Conservation (phyloP, 257 asterid genomes). For the Solanum clarkiae region DNA sequence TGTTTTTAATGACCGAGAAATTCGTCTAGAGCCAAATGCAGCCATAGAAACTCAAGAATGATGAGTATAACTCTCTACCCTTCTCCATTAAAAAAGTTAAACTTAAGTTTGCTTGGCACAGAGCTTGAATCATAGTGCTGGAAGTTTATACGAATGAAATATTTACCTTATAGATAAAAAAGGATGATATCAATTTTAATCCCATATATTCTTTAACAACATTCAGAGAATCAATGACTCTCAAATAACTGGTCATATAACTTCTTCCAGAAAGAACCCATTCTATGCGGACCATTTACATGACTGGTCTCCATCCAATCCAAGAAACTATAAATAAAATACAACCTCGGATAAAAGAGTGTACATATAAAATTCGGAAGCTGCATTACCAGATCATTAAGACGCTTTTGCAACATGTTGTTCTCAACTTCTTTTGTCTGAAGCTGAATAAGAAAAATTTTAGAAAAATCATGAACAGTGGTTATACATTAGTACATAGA, state of each 20-base stretch:
- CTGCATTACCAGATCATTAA: conserved; percentile 68
- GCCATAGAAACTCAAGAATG: background rate
- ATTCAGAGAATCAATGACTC: background rate
- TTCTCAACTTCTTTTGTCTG: conserved; percentile 51
- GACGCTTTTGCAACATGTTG: conserved; percentile 52
- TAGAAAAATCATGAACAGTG: background rate
- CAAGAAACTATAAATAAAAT: background rate
- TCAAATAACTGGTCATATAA: background rate
- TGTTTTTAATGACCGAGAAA: background rate
- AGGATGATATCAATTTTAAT: background rate
- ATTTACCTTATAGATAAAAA: background rate
- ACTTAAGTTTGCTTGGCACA: background rate
- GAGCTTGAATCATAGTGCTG: background rate
- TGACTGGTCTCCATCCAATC: background rate
- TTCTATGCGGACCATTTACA: background rate
- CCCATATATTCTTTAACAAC: background rate
- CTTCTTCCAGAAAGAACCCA: background rate
- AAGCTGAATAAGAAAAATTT: conserved; percentile 38
- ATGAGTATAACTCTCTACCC: background rate
- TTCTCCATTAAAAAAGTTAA: background rate
- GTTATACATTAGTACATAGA: background rate
- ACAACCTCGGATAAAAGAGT: background rate
- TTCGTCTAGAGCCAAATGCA: background rate
- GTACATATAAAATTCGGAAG: background rate
- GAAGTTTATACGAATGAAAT: background rate